These are phyloP conservation scores for Fusarium sp. DNA, from an alignment of 2,329 filamentous ascomycete species.

Conservation along the genomic window DNA sequence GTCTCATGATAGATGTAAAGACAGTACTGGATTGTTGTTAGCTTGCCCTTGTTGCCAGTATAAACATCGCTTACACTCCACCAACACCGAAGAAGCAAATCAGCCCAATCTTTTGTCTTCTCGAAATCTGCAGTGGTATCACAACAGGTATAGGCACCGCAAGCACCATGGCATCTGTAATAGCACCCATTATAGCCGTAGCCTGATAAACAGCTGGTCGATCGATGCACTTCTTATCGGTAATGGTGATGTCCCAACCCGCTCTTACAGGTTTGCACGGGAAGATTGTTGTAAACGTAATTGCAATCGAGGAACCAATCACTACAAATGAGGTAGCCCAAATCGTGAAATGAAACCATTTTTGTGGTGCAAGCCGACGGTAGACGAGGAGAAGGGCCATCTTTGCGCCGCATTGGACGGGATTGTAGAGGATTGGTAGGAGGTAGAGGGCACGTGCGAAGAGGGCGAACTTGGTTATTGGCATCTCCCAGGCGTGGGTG, in stretches of 20 bases:
- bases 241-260: conserved; percentile 15
- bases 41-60: rapidly evolving
- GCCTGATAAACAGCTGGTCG: conserved; percentile 18
- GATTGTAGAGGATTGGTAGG: conserved; percentile 29
- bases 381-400: conserved; percentile 19
- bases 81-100: conserved; percentile 22
- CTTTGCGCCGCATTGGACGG: conserved; percentile 18
- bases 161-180: conserved; percentile 19
- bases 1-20: conserved; percentile 31
- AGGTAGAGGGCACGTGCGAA: conserved; percentile 10
- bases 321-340: conserved; percentile 11
- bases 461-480: conserved; percentile 11
- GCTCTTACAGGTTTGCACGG: conserved; percentile 12
- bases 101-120: conserved; percentile 19
- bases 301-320: conserved; percentile 21
- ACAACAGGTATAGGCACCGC: conserved; percentile 18
- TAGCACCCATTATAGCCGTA: conserved; percentile 13
- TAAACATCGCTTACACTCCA: not conserved
- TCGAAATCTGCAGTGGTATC: conserved; percentile 1
- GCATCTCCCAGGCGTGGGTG: conserved; percentile 33
- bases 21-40: conserved; percentile 10
- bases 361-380: conserved; percentile 8
- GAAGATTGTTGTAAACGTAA: conserved; percentile 23
- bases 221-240: conserved; percentile 12
- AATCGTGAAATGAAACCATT: conserved; percentile 13